Evolutionary conservation across 345 rosid genomes (phyloP), one percentile per base, ranked within the genome.

Genomic region (Gossypium australe): DNA sequence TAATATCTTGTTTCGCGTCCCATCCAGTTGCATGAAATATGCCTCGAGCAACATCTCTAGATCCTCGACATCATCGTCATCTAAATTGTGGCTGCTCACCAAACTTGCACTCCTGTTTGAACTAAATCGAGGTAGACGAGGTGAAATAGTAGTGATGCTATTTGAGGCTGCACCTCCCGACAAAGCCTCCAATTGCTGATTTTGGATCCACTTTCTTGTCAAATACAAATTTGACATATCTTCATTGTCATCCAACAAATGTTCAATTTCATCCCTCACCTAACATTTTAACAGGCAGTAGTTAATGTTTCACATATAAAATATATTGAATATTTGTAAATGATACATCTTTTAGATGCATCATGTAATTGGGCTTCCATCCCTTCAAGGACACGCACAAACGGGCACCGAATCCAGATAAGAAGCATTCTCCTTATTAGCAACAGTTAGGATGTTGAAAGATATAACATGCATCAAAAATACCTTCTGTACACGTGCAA

Each of bases 401-500:
- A 7, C 6, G 18, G 12, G 41, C 24, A 2, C 22, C 3, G 11
- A 38, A 63, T 34, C 20, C 48, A 63, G 66, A 61, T 61, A 27
- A 34, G 48, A 20, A 62, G 67, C 2, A 27, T 60, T 60, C 65
- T 60, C 65, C 9, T 25, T 57, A 13, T 25, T 16, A 64, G 49
- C 25, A 64, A n/a, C 16, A 62, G 18, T 18, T 13, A 49, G 44
- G 41, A 68, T n/a, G 45, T 45, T 48, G 45, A 71, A 80, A 49
- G 4, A 51, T 57, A 74, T 5, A 60, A 17, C 41, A 78, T 24
- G 10, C 25, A 73, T 13, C 11, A 11, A 52, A 22, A 41, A 70
- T 78, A 94, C 98, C 98, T 94, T 94, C 75, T 92, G 98, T 8
- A 94, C 98, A 53, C 95, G 96, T 10, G 98, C 98, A 52, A 92